These are phyloP conservation scores for Alternaria gaisen DNA, from an alignment of 2,329 filamentous ascomycete genomes.

Conservation along the genomic window DNA sequence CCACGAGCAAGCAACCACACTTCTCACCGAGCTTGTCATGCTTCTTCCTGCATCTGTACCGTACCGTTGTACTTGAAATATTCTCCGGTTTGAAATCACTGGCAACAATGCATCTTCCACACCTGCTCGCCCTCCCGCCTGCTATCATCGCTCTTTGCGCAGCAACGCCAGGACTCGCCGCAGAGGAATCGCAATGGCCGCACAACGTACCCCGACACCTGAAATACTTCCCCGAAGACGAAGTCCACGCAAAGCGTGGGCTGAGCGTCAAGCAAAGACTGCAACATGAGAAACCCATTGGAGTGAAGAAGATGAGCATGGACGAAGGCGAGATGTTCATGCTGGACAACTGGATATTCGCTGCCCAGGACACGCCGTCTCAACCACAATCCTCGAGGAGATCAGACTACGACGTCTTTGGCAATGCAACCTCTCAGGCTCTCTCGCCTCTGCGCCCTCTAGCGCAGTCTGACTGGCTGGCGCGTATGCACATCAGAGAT, in stretches of 20 bases:
- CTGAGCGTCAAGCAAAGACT: slow-evolving; percentile 53
- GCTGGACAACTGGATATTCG: slow-evolving; percentile 68
- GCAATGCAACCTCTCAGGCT: slow-evolving; percentile 34
- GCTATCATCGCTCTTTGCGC: slow-evolving; percentile 40
- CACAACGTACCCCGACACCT: slow-evolving; percentile 56
- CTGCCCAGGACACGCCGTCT: slow-evolving; percentile 27
- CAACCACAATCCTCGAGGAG: slow-evolving; percentile 11
- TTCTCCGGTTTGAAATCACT: not conserved
- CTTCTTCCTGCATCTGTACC: slow-evolving; percentile 21
- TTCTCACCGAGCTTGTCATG: slow-evolving; percentile 10
- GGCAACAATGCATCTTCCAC: slow-evolving; percentile 36
- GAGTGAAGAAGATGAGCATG: slow-evolving; percentile 74
- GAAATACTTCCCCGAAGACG: slow-evolving; percentile 60
- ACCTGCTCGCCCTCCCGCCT: slow-evolving; percentile 43
- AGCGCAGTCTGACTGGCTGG: slow-evolving; percentile 39
- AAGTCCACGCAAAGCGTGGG: slow-evolving; percentile 54
- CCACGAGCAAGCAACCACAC: slow-evolving; percentile 7
- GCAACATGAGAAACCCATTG: slow-evolving; percentile 61
- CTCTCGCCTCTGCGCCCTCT: slow-evolving; percentile 41
- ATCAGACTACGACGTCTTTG: slow-evolving; percentile 16
- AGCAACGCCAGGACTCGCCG: slow-evolving; percentile 21
- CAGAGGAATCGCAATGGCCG: slow-evolving; percentile 54
- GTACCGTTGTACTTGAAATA: slow-evolving; percentile 3
- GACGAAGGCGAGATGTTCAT: slow-evolving; percentile 79
- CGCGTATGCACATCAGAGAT: slow-evolving; percentile 50